These are phyloP conservation scores for Leptographium radiaticola DNA, from an alignment of 2,329 filamentous ascomycete species.

Conservation along the genomic window DNA sequence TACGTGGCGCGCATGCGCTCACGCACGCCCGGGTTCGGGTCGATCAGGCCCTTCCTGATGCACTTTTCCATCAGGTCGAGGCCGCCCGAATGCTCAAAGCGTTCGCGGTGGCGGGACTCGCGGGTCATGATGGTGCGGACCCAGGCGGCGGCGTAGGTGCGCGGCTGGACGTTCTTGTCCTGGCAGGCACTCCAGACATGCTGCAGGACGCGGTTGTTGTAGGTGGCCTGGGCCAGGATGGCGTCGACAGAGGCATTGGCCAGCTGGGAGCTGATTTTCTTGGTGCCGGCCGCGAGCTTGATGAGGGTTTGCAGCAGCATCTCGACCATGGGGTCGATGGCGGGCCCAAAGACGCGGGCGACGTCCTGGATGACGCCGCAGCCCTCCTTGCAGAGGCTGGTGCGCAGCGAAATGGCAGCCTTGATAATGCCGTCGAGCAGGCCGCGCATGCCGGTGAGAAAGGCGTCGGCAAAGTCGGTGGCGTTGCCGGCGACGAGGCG, in stretches of 20 bases:
- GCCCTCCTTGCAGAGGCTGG: slow-evolving; percentile 78
- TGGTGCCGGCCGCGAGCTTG: slow-evolving; percentile 79
- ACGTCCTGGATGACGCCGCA: slow-evolving; percentile 78
- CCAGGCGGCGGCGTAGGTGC: slow-evolving; percentile 70
- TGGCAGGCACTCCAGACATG: slow-evolving; percentile 72
- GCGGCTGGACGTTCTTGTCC: slow-evolving; percentile 87
- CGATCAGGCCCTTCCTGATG: slow-evolving; percentile 75
- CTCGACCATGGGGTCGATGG: slow-evolving; percentile 79
- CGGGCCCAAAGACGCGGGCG: slow-evolving; percentile 60
- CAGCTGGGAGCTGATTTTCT: slow-evolving; percentile 80
- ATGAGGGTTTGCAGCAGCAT: slow-evolving; percentile 79
- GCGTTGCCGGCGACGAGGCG: slow-evolving; percentile 74
- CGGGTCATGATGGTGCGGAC: slow-evolving; percentile 69
- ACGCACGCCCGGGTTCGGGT: slow-evolving; percentile 81
- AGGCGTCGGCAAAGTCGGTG: slow-evolving; percentile 59
- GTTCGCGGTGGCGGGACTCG: slow-evolving; percentile 63
- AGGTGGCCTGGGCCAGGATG: slow-evolving; percentile 68
- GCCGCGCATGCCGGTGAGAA: slow-evolving; percentile 55
- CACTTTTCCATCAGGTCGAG: slow-evolving; percentile 77
- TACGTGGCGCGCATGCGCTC: slow-evolving; percentile 76
- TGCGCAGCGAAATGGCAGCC: slow-evolving; percentile 67
- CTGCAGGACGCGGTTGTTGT: slow-evolving; percentile 68
- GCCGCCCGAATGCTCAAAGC: slow-evolving; percentile 74
- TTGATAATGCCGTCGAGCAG: slow-evolving; percentile 84
- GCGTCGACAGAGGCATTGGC: slow-evolving; percentile 71